These are phyloP conservation scores for Saccharomycopsis microspora DNA, from an alignment of 805 yeast genomes.

Conservation along the genomic window DNA sequence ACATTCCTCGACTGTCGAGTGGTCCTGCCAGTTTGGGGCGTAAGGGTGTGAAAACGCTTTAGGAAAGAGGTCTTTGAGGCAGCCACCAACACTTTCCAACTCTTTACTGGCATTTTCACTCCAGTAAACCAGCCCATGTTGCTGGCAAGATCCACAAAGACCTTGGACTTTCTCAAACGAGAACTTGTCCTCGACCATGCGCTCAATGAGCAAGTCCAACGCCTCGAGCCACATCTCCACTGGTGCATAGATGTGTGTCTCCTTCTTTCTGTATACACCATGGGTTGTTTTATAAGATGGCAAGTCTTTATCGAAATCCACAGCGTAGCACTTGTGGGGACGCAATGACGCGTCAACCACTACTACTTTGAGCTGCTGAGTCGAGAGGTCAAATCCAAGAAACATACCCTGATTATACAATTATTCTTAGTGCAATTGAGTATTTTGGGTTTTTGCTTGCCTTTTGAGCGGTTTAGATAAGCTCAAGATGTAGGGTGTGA, in stretches of 20 bases:
- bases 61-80: constrained; percentile 29
- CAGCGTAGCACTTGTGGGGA: constrained; percentile 44
- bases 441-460: too few species aligned
- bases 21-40: constrained; percentile 95
- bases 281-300: constrained; percentile 52
- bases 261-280: constrained; percentile 49
- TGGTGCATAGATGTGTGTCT: constrained; percentile 63
- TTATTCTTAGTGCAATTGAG: background rate
- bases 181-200: constrained; percentile 38
- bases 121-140: constrained; percentile 88
- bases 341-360: constrained; percentile 44
- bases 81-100: constrained; percentile 28
- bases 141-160: constrained; percentile 82
- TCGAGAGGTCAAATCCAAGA: constrained; percentile 78
- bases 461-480: too few species aligned
- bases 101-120: constrained; percentile 32
- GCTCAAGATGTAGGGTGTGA: too few species aligned
- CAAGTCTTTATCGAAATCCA: constrained; percentile 62
- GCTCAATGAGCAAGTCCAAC: constrained; percentile 46
- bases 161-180: constrained; percentile 52
- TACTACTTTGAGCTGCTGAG: constrained; percentile 78
- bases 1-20: constrained; percentile 67
- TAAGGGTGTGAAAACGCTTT: constrained; percentile 47
- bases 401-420: constrained; percentile 18
- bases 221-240: constrained; percentile 90